Base-by-base conservation (phyloP, 805 yeast species). In the Cyberlindnera maritima region DNA sequence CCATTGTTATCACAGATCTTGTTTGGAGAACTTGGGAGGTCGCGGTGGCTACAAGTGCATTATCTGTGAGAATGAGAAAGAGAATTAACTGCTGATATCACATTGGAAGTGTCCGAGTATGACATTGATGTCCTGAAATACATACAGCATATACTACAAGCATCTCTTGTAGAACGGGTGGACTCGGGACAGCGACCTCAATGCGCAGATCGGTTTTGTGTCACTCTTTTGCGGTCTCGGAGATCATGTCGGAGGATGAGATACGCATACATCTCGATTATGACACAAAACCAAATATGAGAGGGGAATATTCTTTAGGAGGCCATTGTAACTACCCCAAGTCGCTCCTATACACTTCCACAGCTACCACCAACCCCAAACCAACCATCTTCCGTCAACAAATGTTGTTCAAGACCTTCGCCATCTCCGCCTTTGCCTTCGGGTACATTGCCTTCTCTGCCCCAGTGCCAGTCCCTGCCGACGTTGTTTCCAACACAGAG, bases 1-100 rank as follows among this genome's bases (percentile, higher is more conserved):
- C 4, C 92, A 85, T 62, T 80, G 81, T 11, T 85, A 81, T 58
- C 91, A 85, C 59, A 57, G 69, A 10, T 66, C 66, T 19, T 85
- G 92, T 56, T 64, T 84, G 46, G 68, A 68, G 33, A 70, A 71
- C 31, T 66, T 84, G 55, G 79, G 79, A 2, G 54, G 41, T 13
- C 67, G 39, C 2, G 68, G 49, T 2, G 49, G 46, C 4, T 52
- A 63, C 37, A 44, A 38, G 19, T 77, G 81, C 54, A 61, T 76
- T 25, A 53, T 77, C n/a, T 76, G 81, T 57, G 62, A 59, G 9
- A 49, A 43, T 36, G 29, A 37, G 18, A 36, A 19, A 12, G 21
- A 41, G 19, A n/a, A 20, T n/a, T n/a, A n/a, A n/a, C n/a, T n/a
- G n/a, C n/a, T n/a, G n/a, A n/a, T n/a, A 17, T 42, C 6, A 21